These are phyloP conservation scores for Cyberlindnera meyerae DNA, from an alignment of 805 yeast genomes.

Conservation along the genomic window DNA sequence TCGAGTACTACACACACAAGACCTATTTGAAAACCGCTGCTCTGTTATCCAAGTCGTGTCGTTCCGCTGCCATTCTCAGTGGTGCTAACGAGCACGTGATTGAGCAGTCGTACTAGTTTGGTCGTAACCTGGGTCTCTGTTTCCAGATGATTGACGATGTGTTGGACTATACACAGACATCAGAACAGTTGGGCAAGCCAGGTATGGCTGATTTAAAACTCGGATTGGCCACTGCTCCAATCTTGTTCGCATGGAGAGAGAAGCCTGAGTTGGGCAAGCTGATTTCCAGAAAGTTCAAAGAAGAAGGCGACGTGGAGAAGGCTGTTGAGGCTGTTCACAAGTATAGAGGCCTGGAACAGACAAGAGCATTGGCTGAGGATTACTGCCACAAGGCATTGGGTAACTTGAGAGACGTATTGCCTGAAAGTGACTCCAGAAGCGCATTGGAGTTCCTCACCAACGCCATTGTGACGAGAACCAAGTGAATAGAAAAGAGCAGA, in stretches of 20 bases:
- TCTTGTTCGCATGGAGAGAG: slow-evolving; percentile 88
- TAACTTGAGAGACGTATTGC: slow-evolving; percentile 62
- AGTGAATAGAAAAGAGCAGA: slow-evolving; percentile 31
- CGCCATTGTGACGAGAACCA: slow-evolving; percentile 75
- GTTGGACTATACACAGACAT: slow-evolving; percentile 89
- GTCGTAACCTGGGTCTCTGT: slow-evolving; percentile 88
- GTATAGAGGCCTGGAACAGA: slow-evolving; percentile 70
- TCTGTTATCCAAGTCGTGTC: slow-evolving; percentile 85
- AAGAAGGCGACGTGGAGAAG: slow-evolving; percentile 78
- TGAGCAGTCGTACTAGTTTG: slow-evolving; percentile 85
- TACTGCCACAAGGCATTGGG: slow-evolving; percentile 73
- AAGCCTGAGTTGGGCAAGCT: slow-evolving; percentile 80
- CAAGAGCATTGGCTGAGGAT: slow-evolving; percentile 68
- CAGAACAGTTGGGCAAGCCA: slow-evolving; percentile 85
- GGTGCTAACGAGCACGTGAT: slow-evolving; percentile 74
- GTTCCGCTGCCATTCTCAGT: slow-evolving; percentile 89
- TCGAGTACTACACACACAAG: slow-evolving; percentile 91
- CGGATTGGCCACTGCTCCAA: slow-evolving; percentile 97
- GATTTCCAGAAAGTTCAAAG: slow-evolving; percentile 75
- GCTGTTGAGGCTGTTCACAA: slow-evolving; percentile 71
- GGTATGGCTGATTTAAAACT: slow-evolving; percentile 91
- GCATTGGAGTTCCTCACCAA: slow-evolving; percentile 84
- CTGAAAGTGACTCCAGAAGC: slow-evolving; percentile 83
- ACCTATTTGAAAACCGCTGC: slow-evolving; percentile 95
- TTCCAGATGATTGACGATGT: slow-evolving; percentile 96